Conservation (phyloP, 2,329 filamentous ascomycete species). For the Stemphylium lycopersici region DNA sequence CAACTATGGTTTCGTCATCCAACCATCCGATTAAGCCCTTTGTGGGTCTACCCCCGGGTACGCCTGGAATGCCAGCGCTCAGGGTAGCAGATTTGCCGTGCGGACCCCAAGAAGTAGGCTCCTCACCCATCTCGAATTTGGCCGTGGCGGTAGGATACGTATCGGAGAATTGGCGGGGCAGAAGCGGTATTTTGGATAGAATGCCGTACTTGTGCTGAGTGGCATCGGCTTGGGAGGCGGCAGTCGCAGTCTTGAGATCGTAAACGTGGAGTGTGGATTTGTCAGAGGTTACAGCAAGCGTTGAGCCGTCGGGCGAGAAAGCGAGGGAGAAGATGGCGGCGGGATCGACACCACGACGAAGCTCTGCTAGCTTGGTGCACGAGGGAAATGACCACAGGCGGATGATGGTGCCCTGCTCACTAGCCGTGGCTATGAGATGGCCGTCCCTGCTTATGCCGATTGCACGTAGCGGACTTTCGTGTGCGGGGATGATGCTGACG, state of each 20-base stretch:
- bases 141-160: slow-evolving; percentile 82
- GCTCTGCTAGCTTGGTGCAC: slow-evolving; percentile 80
- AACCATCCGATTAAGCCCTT: slow-evolving; percentile 90
- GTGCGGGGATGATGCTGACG: slow-evolving; percentile 92
- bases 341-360: slow-evolving; percentile 86
- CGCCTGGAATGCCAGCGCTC: slow-evolving; percentile 57
- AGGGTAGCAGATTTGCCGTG: slow-evolving; percentile 44
- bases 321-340: slow-evolving; percentile 86
- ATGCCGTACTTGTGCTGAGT: slow-evolving; percentile 75
- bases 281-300: slow-evolving; percentile 92
- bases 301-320: slow-evolving; percentile 79
- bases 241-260: slow-evolving; percentile 65
- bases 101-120: slow-evolving; percentile 53
- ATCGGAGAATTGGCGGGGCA: slow-evolving; percentile 88
- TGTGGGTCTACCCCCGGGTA: slow-evolving; percentile 64
- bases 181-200: slow-evolving; percentile 78
- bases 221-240: slow-evolving; percentile 17
- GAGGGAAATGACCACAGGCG: slow-evolving; percentile 82
- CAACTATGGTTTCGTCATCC: slow-evolving; percentile 72
- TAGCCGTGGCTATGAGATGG: slow-evolving; percentile 84
- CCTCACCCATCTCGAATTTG: slow-evolving; percentile 83
- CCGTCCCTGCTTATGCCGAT: slow-evolving; percentile 81
- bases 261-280: slow-evolving; percentile 96
- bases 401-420: slow-evolving; percentile 89
- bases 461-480: slow-evolving; percentile 78